A percentile compares a stretch with the other conserved stretches of the same genome.
These are phyloP conservation scores for Eimeria maxima DNA, from an alignment of 169 alveolate genomes.

Conservation along the genomic window DNA sequence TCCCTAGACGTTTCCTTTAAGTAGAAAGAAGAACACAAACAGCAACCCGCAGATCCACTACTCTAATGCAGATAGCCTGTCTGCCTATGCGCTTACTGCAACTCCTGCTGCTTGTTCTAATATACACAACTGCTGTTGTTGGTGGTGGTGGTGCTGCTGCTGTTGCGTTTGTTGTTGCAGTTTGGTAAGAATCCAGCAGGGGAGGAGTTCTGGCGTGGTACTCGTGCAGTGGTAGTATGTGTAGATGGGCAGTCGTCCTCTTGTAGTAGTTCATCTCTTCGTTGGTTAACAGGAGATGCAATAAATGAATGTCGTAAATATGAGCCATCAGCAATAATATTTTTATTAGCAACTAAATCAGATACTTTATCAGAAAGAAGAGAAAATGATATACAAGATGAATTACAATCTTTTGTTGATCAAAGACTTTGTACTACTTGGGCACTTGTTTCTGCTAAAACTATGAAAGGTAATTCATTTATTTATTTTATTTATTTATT, in stretches of 20 bases:
- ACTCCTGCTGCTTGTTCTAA: background rate
- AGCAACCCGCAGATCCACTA: too few relatives aligned
- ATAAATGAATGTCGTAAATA: slow-evolving; percentile 11
- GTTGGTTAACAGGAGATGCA: background rate
- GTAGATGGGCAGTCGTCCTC: slow-evolving; percentile 23
- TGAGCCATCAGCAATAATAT: background rate
- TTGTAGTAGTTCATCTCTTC: background rate
- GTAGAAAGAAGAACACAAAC: too few relatives aligned
- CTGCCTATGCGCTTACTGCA: background rate
- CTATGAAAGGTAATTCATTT: background rate
- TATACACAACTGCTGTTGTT: background rate
- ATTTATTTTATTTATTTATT: too few relatives aligned
- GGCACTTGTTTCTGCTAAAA: slow-evolving; percentile 39
- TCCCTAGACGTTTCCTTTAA: background rate
- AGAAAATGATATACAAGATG: background rate
- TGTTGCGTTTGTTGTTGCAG: background rate
- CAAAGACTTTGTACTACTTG: slow-evolving; percentile 21
- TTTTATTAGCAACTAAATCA: slow-evolving; percentile 8
- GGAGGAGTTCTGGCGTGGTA: slow-evolving; percentile 39
- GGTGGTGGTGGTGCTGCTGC: background rate
- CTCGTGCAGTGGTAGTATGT: slow-evolving; percentile 37
- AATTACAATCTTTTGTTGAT: slow-evolving; percentile 37
- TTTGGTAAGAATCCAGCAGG: background rate
- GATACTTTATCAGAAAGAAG: slow-evolving; percentile 2
- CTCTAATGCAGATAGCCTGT: too few relatives aligned